Conservation (phyloP, 805 yeast genomes). For the Tetrapisispora nanseiensis region DNA sequence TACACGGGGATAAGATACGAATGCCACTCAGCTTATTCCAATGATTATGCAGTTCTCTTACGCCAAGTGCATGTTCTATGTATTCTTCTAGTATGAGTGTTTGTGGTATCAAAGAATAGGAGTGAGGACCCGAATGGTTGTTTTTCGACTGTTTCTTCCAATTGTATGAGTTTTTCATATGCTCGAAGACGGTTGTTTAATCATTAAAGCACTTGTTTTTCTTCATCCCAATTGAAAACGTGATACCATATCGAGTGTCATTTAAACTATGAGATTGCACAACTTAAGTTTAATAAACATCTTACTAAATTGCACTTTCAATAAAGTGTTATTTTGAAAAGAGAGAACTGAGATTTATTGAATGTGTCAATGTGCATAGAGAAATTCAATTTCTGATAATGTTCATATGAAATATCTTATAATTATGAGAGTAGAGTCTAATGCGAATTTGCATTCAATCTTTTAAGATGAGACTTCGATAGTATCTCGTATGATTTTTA, state of each 20-base stretch:
- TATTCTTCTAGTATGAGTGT: too few species aligned
- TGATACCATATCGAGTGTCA: background rate
- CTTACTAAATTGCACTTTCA: slow-evolving; percentile 3
- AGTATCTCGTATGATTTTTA: too few species aligned
- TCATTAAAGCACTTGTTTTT: too few species aligned
- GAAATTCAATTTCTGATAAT: background rate
- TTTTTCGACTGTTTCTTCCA: background rate
- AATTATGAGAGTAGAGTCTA: too few species aligned
- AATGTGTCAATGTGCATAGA: slow-evolving; percentile 30
- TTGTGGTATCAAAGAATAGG: background rate
- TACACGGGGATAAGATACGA: background rate
- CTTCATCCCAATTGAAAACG: too few species aligned
- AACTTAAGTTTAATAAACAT: slow-evolving; percentile 23
- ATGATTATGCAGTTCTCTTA: background rate
- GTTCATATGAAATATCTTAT: too few species aligned
- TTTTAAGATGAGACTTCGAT: too few species aligned
- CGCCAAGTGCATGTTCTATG: background rate
- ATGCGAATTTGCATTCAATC: too few species aligned
- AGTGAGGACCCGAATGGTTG: too few species aligned
- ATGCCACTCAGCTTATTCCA: background rate
- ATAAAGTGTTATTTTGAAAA: background rate
- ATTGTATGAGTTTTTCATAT: background rate
- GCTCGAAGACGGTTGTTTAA: background rate
- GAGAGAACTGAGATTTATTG: slow-evolving; percentile 11
- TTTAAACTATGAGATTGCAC: slow-evolving; percentile 19